Evolutionary conservation across 768 basidiomycete genomes (phyloP).

Genomic region (Tricholoma furcatifolium): DNA sequence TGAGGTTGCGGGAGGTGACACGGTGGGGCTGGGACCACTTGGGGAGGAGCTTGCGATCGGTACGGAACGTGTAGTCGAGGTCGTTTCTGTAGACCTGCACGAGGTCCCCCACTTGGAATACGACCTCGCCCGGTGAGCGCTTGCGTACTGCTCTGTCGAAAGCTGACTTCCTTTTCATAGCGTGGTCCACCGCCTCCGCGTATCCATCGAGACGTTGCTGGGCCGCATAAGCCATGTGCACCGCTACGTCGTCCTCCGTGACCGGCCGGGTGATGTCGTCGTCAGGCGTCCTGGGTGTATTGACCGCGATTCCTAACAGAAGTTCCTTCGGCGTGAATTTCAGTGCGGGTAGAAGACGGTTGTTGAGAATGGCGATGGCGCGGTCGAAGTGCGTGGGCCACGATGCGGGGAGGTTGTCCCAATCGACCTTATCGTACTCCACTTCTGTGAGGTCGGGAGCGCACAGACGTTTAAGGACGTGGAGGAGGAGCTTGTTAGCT

Average conservation of each 20-base stretch:
- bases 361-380: constrained; percentile 23
- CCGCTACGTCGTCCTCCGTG: constrained; percentile 2
- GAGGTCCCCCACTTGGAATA: no score
- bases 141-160: constrained; percentile 24
- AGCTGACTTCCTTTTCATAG: constrained; percentile 18
- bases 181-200: constrained; percentile 24
- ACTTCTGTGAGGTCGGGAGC: constrained; percentile 20
- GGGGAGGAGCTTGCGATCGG: constrained; percentile 25
- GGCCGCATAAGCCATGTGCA: constrained; percentile 22
- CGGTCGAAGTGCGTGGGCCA: constrained; percentile 33
- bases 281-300: constrained; percentile 19
- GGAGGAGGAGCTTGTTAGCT: constrained; percentile 26
- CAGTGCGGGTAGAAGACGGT: no score
- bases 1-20: no score
- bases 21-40: no score
- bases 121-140: constrained; percentile 16
- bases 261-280: not conserved
- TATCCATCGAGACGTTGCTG: no score
- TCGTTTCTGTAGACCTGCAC: no score
- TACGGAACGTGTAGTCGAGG: no score
- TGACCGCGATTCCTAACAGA: constrained; percentile 26
- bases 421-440: constrained; percentile 10
- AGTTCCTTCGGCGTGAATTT: constrained; percentile 31
- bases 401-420: constrained; percentile 18
- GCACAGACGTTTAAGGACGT: constrained; percentile 27